Evolutionary conservation across 192 early-diverging fungal species (phyloP), one percentile per base, ranked within the genome.

Genomic region (Phycomyces blakesleeanus): DNA sequence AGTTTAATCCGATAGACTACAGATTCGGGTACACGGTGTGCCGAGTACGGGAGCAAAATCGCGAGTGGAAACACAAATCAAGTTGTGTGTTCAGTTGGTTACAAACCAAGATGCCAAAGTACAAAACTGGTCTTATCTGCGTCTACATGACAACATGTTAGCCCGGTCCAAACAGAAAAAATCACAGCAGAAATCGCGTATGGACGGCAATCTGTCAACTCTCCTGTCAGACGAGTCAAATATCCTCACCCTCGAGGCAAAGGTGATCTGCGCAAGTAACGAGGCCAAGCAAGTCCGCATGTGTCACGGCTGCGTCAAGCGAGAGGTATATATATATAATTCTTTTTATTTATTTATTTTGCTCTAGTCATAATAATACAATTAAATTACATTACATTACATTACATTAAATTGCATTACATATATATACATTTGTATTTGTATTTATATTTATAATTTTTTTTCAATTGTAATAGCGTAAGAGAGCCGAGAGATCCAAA

Each of bases 1-100:
- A 34, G 29, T 34, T 34, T 34, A 7, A 34, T 34, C 26, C 27
- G 10, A 57, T 55, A 54, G 51, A 25, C 39, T 64, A 24, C 64
- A 66, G 44, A 71, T 66, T 71, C 50, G 55, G 24, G 57, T 72
- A 18, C 64, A 57, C 20, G 84, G 84, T 21, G 68, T 85, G 24
- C 78, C 82, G 16, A 63, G 59, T 29, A 75, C 70, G 40, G 84
- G 84, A 47, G 89, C 89, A 27, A 92, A 93, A 71, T 95, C 92
- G 11, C 78, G 94, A 6, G 94, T 96, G 40, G 94, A 98, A 77
- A 98, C 95, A 20, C 95, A 95, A 76, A 94, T 94, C 68, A 94
- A 93, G 61, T 78, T 96, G 24, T 93, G 90, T 29, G 71, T 98
- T 66, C 91, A 93, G 64, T 79, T 98, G 25, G 81, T 88, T 0